Base-by-base conservation (phyloP, 176 grass and related monocot species). In the Metroxylon sagu region DNA sequence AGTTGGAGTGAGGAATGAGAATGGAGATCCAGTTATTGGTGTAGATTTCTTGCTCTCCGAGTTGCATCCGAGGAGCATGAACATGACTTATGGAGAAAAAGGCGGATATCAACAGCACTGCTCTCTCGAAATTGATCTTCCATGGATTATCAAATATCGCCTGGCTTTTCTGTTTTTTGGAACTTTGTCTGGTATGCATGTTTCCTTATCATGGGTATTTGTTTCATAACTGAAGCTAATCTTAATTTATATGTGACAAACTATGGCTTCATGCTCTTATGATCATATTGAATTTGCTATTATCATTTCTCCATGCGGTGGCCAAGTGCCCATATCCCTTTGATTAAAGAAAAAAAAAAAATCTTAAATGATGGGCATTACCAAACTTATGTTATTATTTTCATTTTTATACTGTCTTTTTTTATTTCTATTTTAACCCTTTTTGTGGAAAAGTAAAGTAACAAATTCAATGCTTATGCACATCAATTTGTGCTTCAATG, bases 11-110 rank as follows among this genome's bases (percentile, higher is more conserved):
- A 88, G 70, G 75, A 78, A 87, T 75, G 52, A 78, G 23, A 53
- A 79, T 63, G 81, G 92, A 6, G 65, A 58, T 60, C 49, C 78
- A 48, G 83, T 82, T 77, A 74, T 39, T 66, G 73, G 57, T 10
- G 78, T 91, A 59, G 80, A 77, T 66, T 80, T 97, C 67, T 75
- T 75, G 51, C 30, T 83, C 62, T 80, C 80, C 23, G 92, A 97
- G 61, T 54, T 91, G 66, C 70, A 76, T 62, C 68, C 54, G 55
- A 67, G 61, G 26, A 52, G 66, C 53, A 64, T 3, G 6, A 54
- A 71, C 48, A 31, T 6, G 15, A 58, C 48, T 29, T 61, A 31
- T 35, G 63, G 58, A 64, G 39, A 71, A 52, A 55, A 31, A 8
- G 51, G 27, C 62, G 48, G 54, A 17, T 75, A 75, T 65, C 60